Conservation (phyloP, 495 filamentous ascomycete species). For the Xylaria grammica region DNA sequence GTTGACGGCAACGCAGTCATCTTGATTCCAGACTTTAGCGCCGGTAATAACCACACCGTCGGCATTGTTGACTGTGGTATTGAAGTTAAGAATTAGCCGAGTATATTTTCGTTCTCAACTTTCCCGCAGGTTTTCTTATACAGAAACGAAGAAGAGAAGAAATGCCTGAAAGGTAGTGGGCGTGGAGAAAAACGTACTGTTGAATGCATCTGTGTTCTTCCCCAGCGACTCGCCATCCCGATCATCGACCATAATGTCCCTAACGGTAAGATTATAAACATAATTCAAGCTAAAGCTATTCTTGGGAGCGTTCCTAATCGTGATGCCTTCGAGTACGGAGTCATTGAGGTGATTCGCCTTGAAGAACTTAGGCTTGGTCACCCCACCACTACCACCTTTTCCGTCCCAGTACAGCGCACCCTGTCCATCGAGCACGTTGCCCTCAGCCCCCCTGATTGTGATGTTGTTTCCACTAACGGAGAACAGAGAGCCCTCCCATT, state of each 20-base stretch:
- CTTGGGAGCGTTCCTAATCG: constrained; percentile 57
- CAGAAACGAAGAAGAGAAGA: not conserved
- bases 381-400: constrained; percentile 59
- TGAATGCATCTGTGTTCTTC: constrained; percentile 67
- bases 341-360: constrained; percentile 51
- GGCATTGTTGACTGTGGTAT: constrained; percentile 14
- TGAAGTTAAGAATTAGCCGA: not conserved
- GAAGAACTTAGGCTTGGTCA: constrained; percentile 65
- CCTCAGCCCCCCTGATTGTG: constrained; percentile 47
- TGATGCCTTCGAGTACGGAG: constrained; percentile 41
- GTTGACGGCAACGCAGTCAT: constrained; percentile 63
- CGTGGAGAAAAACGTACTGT: constrained; percentile 47
- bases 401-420: constrained; percentile 60
- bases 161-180: not conserved
- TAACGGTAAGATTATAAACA: constrained; percentile 49
- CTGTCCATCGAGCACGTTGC: constrained; percentile 50
- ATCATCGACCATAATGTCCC: constrained; percentile 60
- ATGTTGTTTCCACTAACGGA: constrained; percentile 51
- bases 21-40: constrained; percentile 60
- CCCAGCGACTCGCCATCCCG: constrained; percentile 52
- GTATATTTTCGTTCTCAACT: not conserved
- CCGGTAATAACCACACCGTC: constrained; percentile 53
- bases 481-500: constrained; percentile 60
- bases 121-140: not conserved
- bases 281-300: constrained; percentile 61